Base-by-base conservation (phyloP, 345 rosid genomes). In the Arabis alpina region DNA sequence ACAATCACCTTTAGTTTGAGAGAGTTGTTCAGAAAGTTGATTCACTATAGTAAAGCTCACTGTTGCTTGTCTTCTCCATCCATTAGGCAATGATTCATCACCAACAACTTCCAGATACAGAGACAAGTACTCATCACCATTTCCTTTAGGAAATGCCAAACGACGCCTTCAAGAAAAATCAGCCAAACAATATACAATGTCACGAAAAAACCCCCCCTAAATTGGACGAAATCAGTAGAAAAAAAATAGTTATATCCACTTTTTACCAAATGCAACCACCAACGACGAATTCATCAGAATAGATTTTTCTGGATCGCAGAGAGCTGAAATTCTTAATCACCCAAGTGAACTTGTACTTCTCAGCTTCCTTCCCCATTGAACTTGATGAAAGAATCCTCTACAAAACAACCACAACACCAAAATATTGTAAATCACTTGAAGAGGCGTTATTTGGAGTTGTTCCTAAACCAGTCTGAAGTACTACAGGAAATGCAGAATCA, bases 1-100 rank as follows among this genome's bases (percentile, higher is more conserved):
- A 25, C 4, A 1, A 5, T 54, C 16, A 32, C 59, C 40, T 54
- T 1, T 2, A 8, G 54, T 10, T 16, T 54, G 9, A 9, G 90
- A 78, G 61, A 59, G 80, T 68, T 79, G 75, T 43, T 63, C 47
- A 65, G 82, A 75, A 36, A 75, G 19, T 81, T 88, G 92, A 76
- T 88, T 86, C 15, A 86, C 82, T 49, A 90, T 80, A 19, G 84
- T 80, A 75, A 90, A 3, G 2, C 1, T 8, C 37, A 34, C 9
- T 1, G 9, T 88, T 2, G 89, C 89, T 34, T 79, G 85, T 83
- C 89, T 79, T 79, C 82, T 86, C 96, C 93, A 90, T 60, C 91
- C 93, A 71, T 80, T 80, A 2, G 93, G 86, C 80, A 90, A 66
- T 3, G 82, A 51, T 5, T 78, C 24, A 28, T 81, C 79, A 74